These are phyloP conservation scores for Eimeria sp. DNA, from an alignment of 169 alveolate genomes.

Conservation along the genomic window DNA sequence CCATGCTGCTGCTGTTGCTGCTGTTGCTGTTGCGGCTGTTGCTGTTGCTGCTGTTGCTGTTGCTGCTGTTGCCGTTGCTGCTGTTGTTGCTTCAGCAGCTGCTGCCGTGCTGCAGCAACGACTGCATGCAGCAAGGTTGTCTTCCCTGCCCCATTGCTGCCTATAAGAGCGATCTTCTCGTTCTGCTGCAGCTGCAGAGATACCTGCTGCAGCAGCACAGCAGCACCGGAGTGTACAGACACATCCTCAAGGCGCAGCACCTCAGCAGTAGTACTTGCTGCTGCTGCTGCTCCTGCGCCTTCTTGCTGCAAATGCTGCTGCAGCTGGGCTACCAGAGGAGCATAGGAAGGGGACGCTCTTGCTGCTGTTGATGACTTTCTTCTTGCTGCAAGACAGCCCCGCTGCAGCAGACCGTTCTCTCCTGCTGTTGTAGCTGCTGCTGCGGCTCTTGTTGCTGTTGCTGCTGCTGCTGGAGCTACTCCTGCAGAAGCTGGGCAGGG, in stretches of 20 bases:
- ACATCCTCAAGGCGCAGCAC: slow-evolving; percentile 61
- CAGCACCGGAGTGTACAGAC: slow-evolving; percentile 62
- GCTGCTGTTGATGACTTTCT: not conserved
- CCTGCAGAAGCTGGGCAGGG: slow-evolving; percentile 5
- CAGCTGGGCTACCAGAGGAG: slow-evolving; percentile 39
- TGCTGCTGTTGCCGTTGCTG: not conserved
- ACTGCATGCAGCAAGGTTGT: slow-evolving; percentile 68
- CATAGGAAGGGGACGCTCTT: not conserved
- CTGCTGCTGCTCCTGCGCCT: not conserved
- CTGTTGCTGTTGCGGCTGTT: too few relatives aligned
- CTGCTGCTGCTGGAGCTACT: slow-evolving; percentile 30
- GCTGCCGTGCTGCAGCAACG: slow-evolving; percentile 56
- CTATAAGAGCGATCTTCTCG: slow-evolving; percentile 68
- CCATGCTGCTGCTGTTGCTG: slow-evolving; percentile 1
- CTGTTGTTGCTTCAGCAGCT: slow-evolving; percentile 14
- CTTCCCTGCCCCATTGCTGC: slow-evolving; percentile 84
- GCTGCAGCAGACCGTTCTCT: not conserved
- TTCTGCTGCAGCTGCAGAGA: slow-evolving; percentile 67
- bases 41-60: not conserved
- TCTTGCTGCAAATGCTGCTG: slow-evolving; percentile 56
- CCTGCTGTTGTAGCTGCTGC: not conserved
- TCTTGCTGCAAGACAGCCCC: not conserved
- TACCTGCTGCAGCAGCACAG: slow-evolving; percentile 67
- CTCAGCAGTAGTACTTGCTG: not conserved
- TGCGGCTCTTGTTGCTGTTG: not conserved